Evolutionary conservation across 2,329 filamentous ascomycete genomes (phyloP).

Genomic region (Thelonectria discophora): DNA sequence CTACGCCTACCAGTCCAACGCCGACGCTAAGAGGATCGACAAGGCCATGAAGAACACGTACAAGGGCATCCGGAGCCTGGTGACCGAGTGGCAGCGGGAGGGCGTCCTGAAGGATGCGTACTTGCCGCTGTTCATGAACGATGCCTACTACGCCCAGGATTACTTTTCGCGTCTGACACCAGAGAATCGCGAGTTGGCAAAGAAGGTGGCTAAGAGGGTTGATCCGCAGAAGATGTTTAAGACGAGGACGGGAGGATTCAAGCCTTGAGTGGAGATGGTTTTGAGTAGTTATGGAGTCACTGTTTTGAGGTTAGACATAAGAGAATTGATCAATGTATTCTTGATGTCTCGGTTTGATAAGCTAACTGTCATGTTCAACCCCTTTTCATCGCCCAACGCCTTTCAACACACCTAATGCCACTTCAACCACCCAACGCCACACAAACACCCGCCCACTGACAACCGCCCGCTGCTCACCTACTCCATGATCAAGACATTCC

Average conservation of each 20-base stretch:
- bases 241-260: constrained; percentile 53
- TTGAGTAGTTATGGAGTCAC: neutral
- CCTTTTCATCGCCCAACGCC: neutral
- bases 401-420: neutral
- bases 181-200: constrained; percentile 47
- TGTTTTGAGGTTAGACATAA: neutral
- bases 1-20: constrained; percentile 48
- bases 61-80: constrained; percentile 5
- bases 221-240: constrained; percentile 51
- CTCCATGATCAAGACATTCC: constrained; percentile 55
- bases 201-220: constrained; percentile 45
- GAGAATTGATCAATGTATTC: neutral
- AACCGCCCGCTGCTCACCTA: constrained; percentile 28
- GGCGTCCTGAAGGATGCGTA: constrained; percentile 47
- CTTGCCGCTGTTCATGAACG: constrained; percentile 56
- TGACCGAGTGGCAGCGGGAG: constrained; percentile 40
- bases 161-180: constrained; percentile 52
- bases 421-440: neutral
- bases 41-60: constrained; percentile 29
- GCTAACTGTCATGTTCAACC: neutral
- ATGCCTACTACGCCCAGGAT: constrained; percentile 53
- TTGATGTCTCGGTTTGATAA: neutral
- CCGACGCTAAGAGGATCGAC: constrained; percentile 40
- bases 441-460: neutral
- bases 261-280: constrained; percentile 34